These are phyloP conservation scores for Limonomyces culmigenus DNA, from an alignment of 1,284 basidiomycete genomes.

Conservation along the genomic window DNA sequence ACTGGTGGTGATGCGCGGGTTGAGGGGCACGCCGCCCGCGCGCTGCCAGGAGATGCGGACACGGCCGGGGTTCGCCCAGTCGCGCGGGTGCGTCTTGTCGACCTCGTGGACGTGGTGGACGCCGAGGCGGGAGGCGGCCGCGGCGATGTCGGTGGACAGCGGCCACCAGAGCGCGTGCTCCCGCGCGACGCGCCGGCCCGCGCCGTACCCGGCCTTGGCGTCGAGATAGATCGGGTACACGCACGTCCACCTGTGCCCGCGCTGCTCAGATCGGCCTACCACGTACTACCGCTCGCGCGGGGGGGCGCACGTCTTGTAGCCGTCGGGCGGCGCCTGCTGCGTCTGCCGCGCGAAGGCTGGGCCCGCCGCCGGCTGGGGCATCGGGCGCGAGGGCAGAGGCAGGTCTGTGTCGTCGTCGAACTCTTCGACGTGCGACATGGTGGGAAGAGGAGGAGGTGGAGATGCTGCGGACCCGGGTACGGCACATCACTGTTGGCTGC, in stretches of 20 bases:
- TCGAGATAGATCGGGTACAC: constrained; percentile 97
- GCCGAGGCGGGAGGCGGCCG: constrained; percentile 64
- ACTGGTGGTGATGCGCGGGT: constrained; percentile 70
- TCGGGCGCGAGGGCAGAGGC: constrained; percentile 42
- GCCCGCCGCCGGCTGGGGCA: constrained; percentile 40
- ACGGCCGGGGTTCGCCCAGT: constrained; percentile 93
- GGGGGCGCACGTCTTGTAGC: constrained; percentile 51
- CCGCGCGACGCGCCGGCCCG: constrained; percentile 69
- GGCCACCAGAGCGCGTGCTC: constrained; percentile 87
- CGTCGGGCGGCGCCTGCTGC: constrained; percentile 64
- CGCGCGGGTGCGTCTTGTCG: constrained; percentile 78
- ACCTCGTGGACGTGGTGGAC: constrained; percentile 77
- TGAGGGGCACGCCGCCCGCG: constrained; percentile 57
- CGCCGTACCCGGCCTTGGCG: constrained; percentile 77
- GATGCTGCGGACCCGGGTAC: too few relatives aligned
- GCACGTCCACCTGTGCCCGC: constrained; percentile 62
- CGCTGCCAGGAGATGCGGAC: constrained; percentile 85
- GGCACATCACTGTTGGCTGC: too few relatives aligned
- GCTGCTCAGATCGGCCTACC: constrained; percentile 3
- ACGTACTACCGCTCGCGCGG: background rate
- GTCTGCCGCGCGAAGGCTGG: constrained; percentile 15
- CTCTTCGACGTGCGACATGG: too few relatives aligned
- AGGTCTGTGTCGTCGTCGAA: constrained; percentile 88
- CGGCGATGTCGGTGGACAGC: constrained; percentile 79
- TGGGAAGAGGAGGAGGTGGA: too few relatives aligned